A percentile compares a stretch with the other conserved stretches of the same genome.
Evolutionary conservation across 2,329 filamentous ascomycete genomes (phyloP).

Genomic region (Diplodia scrobiculata): DNA sequence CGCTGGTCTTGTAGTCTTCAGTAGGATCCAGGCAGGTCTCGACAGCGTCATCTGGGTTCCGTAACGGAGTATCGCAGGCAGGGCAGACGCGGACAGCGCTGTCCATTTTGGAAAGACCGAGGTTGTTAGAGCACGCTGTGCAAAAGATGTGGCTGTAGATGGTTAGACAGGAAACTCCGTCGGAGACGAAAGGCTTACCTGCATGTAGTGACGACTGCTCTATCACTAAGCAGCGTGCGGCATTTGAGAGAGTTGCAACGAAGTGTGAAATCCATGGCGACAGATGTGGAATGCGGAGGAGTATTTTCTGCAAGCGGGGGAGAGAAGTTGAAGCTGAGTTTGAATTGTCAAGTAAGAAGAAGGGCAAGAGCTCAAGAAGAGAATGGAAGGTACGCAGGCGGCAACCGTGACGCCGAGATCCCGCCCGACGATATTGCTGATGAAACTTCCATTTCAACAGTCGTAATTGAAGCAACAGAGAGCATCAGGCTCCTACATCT

Average conservation of each 20-base stretch:
- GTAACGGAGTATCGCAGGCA: conserved; percentile 69
- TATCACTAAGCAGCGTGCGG: conserved; percentile 65
- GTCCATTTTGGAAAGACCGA: conserved; percentile 62
- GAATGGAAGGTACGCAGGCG: conserved; percentile 2
- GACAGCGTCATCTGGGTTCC: conserved; percentile 73
- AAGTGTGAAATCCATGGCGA: conserved; percentile 71
- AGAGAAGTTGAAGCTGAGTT: neutral
- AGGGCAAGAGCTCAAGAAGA: neutral
- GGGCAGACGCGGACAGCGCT: conserved; percentile 66
- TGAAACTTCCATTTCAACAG: neutral
- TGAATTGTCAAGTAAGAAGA: neutral
- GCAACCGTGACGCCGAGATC: neutral
- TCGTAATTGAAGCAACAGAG: neutral
- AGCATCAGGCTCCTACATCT: neutral
- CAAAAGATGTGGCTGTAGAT: conserved; percentile 81
- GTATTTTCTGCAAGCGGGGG: neutral
- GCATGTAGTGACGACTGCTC: conserved; percentile 85
- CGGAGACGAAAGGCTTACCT: conserved; percentile 55
- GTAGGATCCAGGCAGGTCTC: conserved; percentile 72
- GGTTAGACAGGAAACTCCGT: conserved; percentile 28
- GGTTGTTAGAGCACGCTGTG: conserved; percentile 66
- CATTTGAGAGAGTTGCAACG: conserved; percentile 82
- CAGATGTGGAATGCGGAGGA: neutral
- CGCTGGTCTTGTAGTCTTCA: conserved; percentile 87
- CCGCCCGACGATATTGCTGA: neutral